Base-by-base conservation (phyloP, 2,329 filamentous ascomycete species). In the Scolecobasidium constrictum region DNA sequence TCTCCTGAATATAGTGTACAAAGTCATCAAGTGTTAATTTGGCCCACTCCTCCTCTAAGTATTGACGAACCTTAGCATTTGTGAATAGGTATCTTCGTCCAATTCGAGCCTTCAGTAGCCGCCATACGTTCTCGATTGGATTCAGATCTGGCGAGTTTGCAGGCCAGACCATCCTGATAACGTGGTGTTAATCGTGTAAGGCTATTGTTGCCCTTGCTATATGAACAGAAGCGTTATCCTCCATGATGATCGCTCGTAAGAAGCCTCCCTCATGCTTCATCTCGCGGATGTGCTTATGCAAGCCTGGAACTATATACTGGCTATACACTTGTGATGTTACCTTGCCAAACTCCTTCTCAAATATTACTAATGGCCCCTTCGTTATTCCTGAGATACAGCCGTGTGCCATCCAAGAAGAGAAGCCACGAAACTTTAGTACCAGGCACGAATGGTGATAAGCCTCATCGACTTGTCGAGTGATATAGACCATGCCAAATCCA, bases 91-190 rank as follows among this genome's bases (percentile, higher is more conserved):
- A 31, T 36, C 34, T 7, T 9, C 17, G 9, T 11, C 7, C 7
- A 11, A 36, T 18, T 15, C 34, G 9, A 9, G 9, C 7, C 34
- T 36, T 36, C 9, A 36, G 12, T 18, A 36, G 12, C 13, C 34
- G 9, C 34, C 34, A 36, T 7, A 36, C 11, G 34, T 36, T 36
- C 17, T 36, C 34, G 9, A 36, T 36, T 11, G 34, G 34, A 16
- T 36, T 36, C 17, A 36, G 34, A 17, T 36, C 18, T 9, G 34
- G 34, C 9, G 34, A 36, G 13, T 36, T n/a, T 19, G 34, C 34
- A n/a, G 34, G 34, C 34, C 34, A 36, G 9, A 7, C n/a, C 26
- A 31, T 31, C n/a, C 9, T 31, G 9, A 31, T 7, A 31, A 31
- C 26, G n/a, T n/a, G 9, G 9, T 9, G n/a, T 31, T 31, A n/a